Evolutionary conservation across 2,329 filamentous ascomycete genomes (phyloP), one percentile per base, ranked within the genome.

Genomic region (Aspergillus fijiensis): DNA sequence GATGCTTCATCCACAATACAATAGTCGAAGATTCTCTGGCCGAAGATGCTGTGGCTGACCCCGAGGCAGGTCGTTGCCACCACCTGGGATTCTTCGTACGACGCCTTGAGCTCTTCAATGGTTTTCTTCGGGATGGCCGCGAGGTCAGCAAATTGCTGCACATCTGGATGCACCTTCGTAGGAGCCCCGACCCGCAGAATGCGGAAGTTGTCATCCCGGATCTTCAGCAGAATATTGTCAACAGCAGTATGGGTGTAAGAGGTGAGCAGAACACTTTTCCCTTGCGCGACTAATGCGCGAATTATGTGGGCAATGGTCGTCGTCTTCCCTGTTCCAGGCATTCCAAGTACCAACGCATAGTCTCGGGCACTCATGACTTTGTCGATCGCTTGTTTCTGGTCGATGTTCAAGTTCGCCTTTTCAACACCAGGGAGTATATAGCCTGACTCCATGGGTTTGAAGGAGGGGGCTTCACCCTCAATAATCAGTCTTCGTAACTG

Each of bases 231-330:
- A 68, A 99, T 99, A 66, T 99, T 99, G 84, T 99, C 95, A 3
- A 99, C 95, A 3, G 95, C 95, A 1, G 93, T 96, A 72, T 99
- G 95, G 0, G 95, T 99, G 74, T 98, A 98, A 0, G 93, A 97
- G 0, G 95, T 96, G 47, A 99, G 80, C 6, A 99, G 81, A 14
- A 99, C 92, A 58, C 90, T 96, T 78, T 98, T 98, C 11, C 92
- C 90, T 74, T 96, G 91, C 0, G 89, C 87, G 5, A 95, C 89
- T 31, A 99, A 82, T 0, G 94, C 91, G 49, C 91, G 88, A 69
- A 99, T 98, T 67, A 99, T 97, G 73, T 98, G 93, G 5, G 94
- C 92, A 70, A 99, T 98, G 0, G 95, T 99, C 0, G 95, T 99
- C 2, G 95, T 99, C 77, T 99, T 99, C 60, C 95, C 95, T 0